Percentiles rank a stretch among this genome's conserved stretches.
phyloP scores from a whole-genome alignment of 495 filamentous ascomycete species.

The Annulohypoxylon bovei region DNA sequence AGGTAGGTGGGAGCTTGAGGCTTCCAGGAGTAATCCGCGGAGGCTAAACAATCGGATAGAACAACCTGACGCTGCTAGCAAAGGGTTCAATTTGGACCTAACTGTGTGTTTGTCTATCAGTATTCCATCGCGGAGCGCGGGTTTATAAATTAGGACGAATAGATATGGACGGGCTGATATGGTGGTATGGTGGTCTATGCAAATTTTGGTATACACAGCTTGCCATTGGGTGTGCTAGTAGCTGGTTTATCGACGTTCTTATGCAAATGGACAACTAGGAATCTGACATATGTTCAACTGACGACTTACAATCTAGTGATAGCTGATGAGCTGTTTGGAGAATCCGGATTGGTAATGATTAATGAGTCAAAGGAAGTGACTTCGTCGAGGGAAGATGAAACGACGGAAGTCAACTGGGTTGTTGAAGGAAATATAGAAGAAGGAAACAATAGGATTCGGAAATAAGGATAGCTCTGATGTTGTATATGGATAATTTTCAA shows the following conservation, averaged over 20 bases:
- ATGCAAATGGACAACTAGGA: constrained; percentile 5
- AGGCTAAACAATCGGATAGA: constrained; percentile 11
- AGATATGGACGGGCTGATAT: constrained; percentile 11
- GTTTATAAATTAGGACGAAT: constrained; percentile 9
- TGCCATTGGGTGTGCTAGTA: constrained; percentile 1
- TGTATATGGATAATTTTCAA: constrained; percentile 24
- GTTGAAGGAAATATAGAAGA: background rate
- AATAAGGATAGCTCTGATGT: constrained; percentile 4
- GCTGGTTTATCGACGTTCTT: background rate
- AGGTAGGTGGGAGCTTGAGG: constrained; percentile 29
- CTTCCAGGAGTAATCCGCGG: constrained; percentile 10
- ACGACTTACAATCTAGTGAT: constrained; percentile 16
- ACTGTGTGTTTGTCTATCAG: constrained; percentile 12
- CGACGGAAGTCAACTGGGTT: background rate
- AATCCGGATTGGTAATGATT: background rate
- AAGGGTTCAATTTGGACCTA: background rate
- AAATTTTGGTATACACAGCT: background rate
- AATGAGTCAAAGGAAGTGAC: background rate
- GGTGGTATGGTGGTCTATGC: constrained; percentile 7
- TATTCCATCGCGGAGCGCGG: background rate
- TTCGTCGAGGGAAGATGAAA: constrained; percentile 7
- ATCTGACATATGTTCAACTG: constrained; percentile 2
- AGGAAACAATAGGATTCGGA: constrained; percentile 1
- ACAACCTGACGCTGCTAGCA: constrained; percentile 4
- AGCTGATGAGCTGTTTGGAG: constrained; percentile 7